Evolutionary conservation across 1,284 basidiomycete genomes (phyloP).

Genomic region (Trichosporon sp.): DNA sequence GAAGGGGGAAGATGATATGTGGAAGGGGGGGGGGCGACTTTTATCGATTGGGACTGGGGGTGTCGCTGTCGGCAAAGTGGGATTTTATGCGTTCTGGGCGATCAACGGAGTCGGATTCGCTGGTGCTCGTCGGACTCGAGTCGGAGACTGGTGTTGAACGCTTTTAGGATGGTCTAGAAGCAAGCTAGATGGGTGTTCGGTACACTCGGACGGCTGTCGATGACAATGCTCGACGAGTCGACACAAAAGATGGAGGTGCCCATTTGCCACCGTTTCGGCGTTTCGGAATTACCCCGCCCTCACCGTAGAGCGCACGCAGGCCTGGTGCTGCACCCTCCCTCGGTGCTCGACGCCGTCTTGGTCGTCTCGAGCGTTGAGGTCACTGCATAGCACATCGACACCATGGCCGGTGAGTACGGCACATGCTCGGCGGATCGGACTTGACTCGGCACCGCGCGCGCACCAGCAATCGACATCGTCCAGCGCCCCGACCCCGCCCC

Average conservation of each 20-base stretch:
- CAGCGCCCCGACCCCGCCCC: not conserved
- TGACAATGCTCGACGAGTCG: constrained; percentile 17
- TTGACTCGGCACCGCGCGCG: not conserved
- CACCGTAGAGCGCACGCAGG: constrained; percentile 13
- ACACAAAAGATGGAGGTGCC: constrained; percentile 12
- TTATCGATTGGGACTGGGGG: constrained; percentile 12
- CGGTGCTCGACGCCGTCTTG: constrained; percentile 12
- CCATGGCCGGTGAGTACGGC: constrained; percentile 16
- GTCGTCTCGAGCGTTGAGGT: constrained; percentile 13
- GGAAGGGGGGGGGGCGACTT: constrained; percentile 5
- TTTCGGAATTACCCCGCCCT: constrained; percentile 17
- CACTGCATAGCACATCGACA: constrained; percentile 16
- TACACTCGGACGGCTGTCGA: not conserved
- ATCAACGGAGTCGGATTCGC: not conserved
- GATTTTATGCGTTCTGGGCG: constrained; percentile 12
- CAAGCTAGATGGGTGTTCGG: not conserved
- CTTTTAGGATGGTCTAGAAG: constrained; percentile 9
- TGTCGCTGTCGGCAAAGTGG: not conserved
- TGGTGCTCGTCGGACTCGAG: constrained; percentile 21
- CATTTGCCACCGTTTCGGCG: constrained; percentile 9
- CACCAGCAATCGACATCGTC: not conserved
- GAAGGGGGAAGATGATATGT: constrained; percentile 7
- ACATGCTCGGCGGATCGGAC: not conserved
- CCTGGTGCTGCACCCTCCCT: not conserved
- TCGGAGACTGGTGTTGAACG: not conserved